phyloP scores from a whole-genome alignment of 2,329 filamentous ascomycete species.

The Trichophyton verrucosum region DNA sequence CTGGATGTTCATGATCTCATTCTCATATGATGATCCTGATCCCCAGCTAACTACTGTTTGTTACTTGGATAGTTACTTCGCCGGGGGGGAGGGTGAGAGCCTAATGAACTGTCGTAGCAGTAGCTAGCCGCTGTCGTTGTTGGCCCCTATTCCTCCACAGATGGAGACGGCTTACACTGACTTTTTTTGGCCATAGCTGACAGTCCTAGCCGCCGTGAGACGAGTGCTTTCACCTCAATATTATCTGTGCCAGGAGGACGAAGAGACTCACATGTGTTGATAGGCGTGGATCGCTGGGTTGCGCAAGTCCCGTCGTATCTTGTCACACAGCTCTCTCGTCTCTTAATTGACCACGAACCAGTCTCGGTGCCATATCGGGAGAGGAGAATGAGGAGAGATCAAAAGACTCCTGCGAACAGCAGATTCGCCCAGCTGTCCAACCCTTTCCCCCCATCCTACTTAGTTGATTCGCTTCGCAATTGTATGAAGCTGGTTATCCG shows the following conservation, averaged over 20 bases:
- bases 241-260: neutral
- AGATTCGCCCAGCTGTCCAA: too few species aligned
- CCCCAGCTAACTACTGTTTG: too few species aligned
- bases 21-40: too few species aligned
- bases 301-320: conserved; percentile 11
- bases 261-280: conserved; percentile 6
- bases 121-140: neutral
- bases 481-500: too few species aligned
- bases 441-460: too few species aligned
- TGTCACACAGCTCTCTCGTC: conserved; percentile 8
- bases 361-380: neutral
- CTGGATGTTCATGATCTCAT: neutral
- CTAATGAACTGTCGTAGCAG: neutral
- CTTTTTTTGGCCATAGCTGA: neutral
- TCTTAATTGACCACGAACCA: neutral
- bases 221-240: neutral
- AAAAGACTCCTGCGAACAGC: too few species aligned
- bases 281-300: conserved; percentile 10
- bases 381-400: conserved; percentile 7
- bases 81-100: neutral
- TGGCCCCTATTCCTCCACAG: too few species aligned
- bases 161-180: too few species aligned
- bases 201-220: neutral
- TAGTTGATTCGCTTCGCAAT: too few species aligned
- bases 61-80: too few species aligned